Percentiles rank a stretch among this genome's conserved stretches.
These are phyloP conservation scores for Leccinum subgranulosum DNA, from an alignment of 768 basidiomycete species.

Conservation along the genomic window DNA sequence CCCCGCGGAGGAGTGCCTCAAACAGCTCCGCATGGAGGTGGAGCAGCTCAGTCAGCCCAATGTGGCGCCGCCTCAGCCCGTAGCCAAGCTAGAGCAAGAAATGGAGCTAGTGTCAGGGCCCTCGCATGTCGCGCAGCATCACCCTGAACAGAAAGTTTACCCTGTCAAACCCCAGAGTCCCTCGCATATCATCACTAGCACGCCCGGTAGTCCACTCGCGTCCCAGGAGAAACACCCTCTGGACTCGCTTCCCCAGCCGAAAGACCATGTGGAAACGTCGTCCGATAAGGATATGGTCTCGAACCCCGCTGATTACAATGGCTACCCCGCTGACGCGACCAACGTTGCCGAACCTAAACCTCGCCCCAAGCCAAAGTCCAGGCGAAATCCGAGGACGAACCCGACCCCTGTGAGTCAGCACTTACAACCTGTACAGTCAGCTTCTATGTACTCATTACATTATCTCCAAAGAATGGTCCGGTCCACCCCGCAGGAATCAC, in stretches of 20 bases:
- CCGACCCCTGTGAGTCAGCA: constrained; percentile 23
- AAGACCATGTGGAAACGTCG: background rate
- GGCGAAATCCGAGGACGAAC: constrained; percentile 28
- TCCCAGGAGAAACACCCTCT: constrained; percentile 1
- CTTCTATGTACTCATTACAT: constrained; percentile 14
- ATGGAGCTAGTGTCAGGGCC: background rate
- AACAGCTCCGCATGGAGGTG: constrained; percentile 18
- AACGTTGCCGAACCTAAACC: background rate
- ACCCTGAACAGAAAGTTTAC: background rate
- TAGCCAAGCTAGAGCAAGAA: background rate
- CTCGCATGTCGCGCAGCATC: background rate
- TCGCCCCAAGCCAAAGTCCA: constrained; percentile 12
- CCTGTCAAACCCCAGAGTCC: background rate
- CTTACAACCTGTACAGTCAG: background rate
- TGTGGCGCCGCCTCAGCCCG: constrained; percentile 6
- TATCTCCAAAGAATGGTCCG: constrained; percentile 14
- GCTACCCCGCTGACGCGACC: background rate
- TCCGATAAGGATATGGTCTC: constrained; percentile 1
- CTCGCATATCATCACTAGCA: background rate
- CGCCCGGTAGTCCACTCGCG: background rate
- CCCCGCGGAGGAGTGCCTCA: constrained; percentile 26
- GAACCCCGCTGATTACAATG: background rate
- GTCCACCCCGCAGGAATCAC: constrained; percentile 11
- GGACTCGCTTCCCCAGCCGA: constrained; percentile 1
- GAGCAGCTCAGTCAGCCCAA: constrained; percentile 13